Conservation (phyloP, 1,139 yeast genomes). For the Taphrina populina region DNA sequence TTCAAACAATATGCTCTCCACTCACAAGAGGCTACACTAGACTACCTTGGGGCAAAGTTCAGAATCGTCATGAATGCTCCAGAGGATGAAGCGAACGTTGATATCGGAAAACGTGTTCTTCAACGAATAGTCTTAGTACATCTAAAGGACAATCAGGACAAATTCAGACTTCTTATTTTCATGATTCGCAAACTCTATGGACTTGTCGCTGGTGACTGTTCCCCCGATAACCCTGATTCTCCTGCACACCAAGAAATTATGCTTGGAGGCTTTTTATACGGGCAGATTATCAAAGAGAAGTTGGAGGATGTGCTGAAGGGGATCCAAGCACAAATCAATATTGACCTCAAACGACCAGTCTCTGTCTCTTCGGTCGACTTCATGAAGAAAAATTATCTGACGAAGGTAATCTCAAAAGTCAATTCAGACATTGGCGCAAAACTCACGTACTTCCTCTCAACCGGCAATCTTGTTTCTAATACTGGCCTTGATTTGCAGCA, state of each 20-base stretch:
- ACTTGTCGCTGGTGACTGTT: conserved; percentile 92
- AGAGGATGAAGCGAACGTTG: conserved; percentile 81
- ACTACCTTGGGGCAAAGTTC: conserved; percentile 92
- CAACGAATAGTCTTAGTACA: conserved; percentile 86
- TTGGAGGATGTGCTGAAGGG: conserved; percentile 84
- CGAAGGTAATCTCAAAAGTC: conserved; percentile 72
- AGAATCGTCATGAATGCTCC: conserved; percentile 89
- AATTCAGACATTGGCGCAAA: conserved; percentile 95
- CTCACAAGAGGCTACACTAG: conserved; percentile 82
- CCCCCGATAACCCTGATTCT: conserved; percentile 98
- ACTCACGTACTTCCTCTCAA: conserved; percentile 87
- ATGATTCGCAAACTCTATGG: conserved; percentile 95
- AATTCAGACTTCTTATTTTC: conserved; percentile 80
- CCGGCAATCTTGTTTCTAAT: conserved; percentile 95
- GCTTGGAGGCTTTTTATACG: conserved; percentile 92
- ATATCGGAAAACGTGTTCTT: conserved; percentile 84
- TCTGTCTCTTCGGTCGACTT: conserved; percentile 75
- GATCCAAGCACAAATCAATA: conserved; percentile 69
- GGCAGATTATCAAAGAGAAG: conserved; percentile 95
- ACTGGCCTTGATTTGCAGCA: conserved; percentile 97
- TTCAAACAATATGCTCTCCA: conserved; percentile 77
- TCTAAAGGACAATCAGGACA: conserved; percentile 67
- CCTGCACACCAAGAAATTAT: conserved; percentile 97
- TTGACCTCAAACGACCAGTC: conserved; percentile 65
- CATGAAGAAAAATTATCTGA: conserved; percentile 76